phyloP scores from a whole-genome alignment of 2,329 filamentous ascomycete genomes.

The Annulohypoxylon truncatum region DNA sequence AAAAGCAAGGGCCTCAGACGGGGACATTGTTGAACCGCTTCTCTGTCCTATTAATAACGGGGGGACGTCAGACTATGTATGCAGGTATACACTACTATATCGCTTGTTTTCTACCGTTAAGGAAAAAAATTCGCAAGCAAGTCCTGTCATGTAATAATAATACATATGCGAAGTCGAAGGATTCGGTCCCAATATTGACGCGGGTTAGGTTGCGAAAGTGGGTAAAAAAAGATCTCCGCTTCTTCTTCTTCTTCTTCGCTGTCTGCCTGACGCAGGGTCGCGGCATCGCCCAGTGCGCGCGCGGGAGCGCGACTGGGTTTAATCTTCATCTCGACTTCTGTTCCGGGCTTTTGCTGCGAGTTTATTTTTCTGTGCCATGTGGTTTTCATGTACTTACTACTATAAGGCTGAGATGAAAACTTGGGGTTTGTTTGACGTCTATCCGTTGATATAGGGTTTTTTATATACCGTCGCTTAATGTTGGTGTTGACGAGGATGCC shows the following conservation, averaged over 20 bases:
- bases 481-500: neutral
- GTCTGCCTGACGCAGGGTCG: neutral
- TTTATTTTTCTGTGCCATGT: conserved; percentile 21
- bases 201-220: neutral
- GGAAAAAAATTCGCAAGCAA: neutral
- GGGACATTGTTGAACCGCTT: conserved; percentile 1
- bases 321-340: neutral
- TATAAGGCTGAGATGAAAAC: conserved; percentile 23
- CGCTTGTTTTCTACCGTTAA: neutral
- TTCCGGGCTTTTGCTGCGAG: neutral
- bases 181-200: conserved; percentile 10
- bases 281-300: conserved; percentile 2
- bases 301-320: neutral
- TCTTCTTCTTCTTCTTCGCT: neutral
- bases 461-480: neutral
- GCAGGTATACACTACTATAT: no score
- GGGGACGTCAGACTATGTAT: neutral
- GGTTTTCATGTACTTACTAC: conserved; percentile 33
- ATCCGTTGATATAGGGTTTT: neutral
- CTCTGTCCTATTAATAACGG: neutral
- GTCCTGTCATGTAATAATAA: neutral
- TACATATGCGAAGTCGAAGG: conserved; percentile 17
- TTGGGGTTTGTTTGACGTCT: conserved; percentile 16
- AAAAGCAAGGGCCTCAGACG: neutral
- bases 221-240: conserved; percentile 3